These are phyloP conservation scores for Schwanniomyces sp. DNA, from an alignment of 805 yeast species.

Conservation along the genomic window DNA sequence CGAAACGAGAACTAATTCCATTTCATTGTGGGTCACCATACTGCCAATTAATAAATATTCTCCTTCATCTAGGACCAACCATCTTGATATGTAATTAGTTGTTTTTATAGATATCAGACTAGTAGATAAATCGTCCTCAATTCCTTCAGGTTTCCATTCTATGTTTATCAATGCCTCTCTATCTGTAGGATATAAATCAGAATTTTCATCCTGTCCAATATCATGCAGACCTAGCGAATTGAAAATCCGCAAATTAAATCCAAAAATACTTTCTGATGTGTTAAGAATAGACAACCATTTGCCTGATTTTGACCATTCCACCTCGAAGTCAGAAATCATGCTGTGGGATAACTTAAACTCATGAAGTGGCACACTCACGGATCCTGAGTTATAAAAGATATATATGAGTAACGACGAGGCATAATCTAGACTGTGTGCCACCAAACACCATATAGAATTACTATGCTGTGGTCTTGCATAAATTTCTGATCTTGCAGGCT, in stretches of 20 bases:
- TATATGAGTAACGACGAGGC: constrained; percentile 16
- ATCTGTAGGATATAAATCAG: not conserved
- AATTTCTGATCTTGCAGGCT: constrained; percentile 24
- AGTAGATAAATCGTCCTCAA: constrained; percentile 5
- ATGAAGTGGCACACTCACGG: constrained; percentile 25
- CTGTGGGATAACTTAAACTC: constrained; percentile 17
- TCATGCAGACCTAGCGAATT: constrained; percentile 24
- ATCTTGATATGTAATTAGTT: constrained; percentile 6
- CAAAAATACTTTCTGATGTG: constrained; percentile 19
- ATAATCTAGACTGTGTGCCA: constrained; percentile 23
- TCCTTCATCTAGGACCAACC: constrained; percentile 2
- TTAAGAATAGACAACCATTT: constrained; percentile 33
- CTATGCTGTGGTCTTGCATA: constrained; percentile 15
- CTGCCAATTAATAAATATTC: constrained; percentile 12
- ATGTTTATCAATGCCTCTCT: constrained; percentile 13
- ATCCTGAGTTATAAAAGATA: constrained; percentile 34
- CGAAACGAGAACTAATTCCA: constrained; percentile 12
- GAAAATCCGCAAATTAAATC: constrained; percentile 26
- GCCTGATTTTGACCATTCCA: constrained; percentile 35
- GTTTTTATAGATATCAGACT: constrained; percentile 6
- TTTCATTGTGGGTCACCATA: constrained; percentile 1
- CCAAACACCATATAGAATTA: constrained; percentile 30
- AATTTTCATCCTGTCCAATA: constrained; percentile 3
- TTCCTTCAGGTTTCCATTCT: constrained; percentile 14
- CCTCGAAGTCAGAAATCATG: constrained; percentile 12